Conservation (phyloP, 345 rosid species). For the Chamaenerion angustifolium region DNA sequence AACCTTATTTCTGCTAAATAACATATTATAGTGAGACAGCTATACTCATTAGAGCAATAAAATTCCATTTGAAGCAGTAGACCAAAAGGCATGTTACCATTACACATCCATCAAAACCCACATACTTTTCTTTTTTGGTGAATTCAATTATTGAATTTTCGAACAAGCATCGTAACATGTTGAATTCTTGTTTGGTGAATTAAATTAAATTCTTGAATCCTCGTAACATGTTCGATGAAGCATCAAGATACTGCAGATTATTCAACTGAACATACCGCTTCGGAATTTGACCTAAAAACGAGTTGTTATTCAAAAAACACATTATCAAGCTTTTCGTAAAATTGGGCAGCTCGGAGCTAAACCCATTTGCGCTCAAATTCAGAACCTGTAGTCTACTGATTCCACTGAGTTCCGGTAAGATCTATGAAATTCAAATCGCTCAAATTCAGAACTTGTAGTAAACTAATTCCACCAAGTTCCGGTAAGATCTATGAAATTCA, state of each 20-base stretch:
- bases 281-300: constrained; percentile 31
- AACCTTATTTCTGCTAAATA: no score
- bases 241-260: constrained; percentile 25
- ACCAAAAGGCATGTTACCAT: constrained; percentile 21
- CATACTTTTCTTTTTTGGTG: constrained; percentile 17
- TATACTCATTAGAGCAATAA: no score
- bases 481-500: no score
- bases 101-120: constrained; percentile 29
- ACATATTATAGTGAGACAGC: no score
- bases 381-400: constrained; percentile 17
- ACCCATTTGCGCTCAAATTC: constrained; percentile 30
- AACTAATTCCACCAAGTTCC: no score
- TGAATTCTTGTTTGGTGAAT: no score
- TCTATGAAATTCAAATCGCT: no score
- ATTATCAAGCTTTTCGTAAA: constrained; percentile 28
- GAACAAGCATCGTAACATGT: no score
- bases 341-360: constrained; percentile 22
- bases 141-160: constrained; percentile 20
- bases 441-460: no score
- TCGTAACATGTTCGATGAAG: constrained; percentile 24
- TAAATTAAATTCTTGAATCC: no score
- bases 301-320: constrained; percentile 27
- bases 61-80: background rate
- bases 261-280: constrained; percentile 19
- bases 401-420: constrained; percentile 24